These are phyloP conservation scores for Hypoxylon cercidicola DNA, from an alignment of 495 filamentous ascomycete species.

Conservation along the genomic window DNA sequence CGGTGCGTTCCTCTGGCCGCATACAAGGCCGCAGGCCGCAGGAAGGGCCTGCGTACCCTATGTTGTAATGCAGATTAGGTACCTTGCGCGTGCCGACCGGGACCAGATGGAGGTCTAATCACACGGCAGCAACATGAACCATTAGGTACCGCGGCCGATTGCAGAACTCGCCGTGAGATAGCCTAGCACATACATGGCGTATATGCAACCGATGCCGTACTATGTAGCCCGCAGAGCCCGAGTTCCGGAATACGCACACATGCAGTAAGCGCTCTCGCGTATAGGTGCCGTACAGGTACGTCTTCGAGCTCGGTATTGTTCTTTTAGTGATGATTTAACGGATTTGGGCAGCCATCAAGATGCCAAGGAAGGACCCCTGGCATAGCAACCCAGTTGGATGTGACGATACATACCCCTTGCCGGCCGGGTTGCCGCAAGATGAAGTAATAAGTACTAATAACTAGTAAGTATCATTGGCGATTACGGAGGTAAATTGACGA, in stretches of 20 bases:
- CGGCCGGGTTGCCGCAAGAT: conserved; percentile 31
- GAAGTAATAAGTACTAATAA: conserved; percentile 28
- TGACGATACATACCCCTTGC: conserved; percentile 35
- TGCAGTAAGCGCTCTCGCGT: conserved; percentile 28
- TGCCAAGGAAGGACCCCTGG: conserved; percentile 40
- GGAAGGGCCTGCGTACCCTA: conserved; percentile 25
- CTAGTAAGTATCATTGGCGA: conserved; percentile 14
- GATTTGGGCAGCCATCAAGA: conserved; percentile 37
- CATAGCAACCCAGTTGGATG: conserved; percentile 27
- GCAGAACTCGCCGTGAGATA: conserved; percentile 36
- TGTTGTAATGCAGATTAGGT: conserved; percentile 34
- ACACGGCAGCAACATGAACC: conserved; percentile 42
- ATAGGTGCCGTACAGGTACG: neutral
- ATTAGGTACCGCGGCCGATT: conserved; percentile 31
- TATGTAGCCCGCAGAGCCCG: conserved; percentile 39
- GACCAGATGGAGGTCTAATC: conserved; percentile 39
- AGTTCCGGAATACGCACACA: conserved; percentile 37
- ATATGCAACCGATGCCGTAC: conserved; percentile 20
- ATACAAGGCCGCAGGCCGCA: conserved; percentile 36
- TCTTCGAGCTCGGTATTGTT: conserved; percentile 13
- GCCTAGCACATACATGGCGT: conserved; percentile 32
- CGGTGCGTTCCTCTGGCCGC: conserved; percentile 42
- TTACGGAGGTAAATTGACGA: conserved; percentile 21
- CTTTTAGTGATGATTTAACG: conserved; percentile 30
- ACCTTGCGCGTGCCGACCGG: conserved; percentile 36